Evolutionary conservation across 108 stramenopile genomes (phyloP), one percentile per base, ranked within the genome.

Genomic region (Fistulifera pelliculosa): DNA sequence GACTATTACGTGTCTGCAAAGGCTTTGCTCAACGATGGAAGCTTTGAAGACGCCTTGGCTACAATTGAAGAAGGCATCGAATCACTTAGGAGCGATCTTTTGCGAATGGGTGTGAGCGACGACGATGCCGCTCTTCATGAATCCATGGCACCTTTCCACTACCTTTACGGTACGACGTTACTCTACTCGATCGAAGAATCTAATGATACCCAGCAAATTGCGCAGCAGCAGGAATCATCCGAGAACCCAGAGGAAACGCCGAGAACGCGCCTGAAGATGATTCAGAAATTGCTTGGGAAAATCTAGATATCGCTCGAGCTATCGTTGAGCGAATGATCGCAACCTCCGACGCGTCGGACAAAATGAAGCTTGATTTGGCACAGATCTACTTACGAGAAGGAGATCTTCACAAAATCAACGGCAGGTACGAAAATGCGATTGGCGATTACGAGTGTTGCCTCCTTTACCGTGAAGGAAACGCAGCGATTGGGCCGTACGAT

Each of bases 281-380:
- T 51, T 70, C 77, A 40, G 65, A 93, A 71, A 85, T 87, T 62
- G 91, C 91, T 5, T 93, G 83, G 83, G 86, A 93, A 55, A 88
- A 93, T 64, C 52, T 93, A 1, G 91, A 93, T 27, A 56, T 61
- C 14, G 87, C 87, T n/a, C 74, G 91, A 28, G 65, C 27, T 27
- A 80, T 87, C 22, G 27, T 85, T 2, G 56, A 70, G 22, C 50
- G 61, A 14, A 58, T 80, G 60, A 22, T 65, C 7, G n/a, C 4
- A 21, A 6, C 4, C 16, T 6, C 21, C 11, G 44, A 45, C 6
- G 16, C 44, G 21, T 45, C 44, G 44, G 44, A 45, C 0, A 38
- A 41, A 0, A 21, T 60, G 25, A 18, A 41, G 27, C 41, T 61
- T 16, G 90, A 93, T 61, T 61, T 88, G 38, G 83, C 90, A 17